Evolutionary conservation across 805 yeast species (phyloP).

Genomic region (Ogataea methanolica): DNA sequence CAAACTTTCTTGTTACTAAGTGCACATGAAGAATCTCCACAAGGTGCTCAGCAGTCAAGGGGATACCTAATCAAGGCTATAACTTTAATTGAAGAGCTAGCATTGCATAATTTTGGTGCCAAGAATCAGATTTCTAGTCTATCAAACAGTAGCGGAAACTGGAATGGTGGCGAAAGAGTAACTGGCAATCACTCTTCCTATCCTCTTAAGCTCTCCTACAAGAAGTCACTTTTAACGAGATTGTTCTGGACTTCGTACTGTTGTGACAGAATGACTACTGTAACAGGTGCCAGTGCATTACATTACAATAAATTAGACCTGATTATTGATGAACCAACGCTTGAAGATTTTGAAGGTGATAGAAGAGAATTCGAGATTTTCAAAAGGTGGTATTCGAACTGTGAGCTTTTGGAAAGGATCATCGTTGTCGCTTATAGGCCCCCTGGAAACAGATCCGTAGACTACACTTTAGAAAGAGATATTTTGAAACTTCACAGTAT

Average conservation of each 20-base stretch:
- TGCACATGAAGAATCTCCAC: constrained; percentile 28
- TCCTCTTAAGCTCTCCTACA: constrained; percentile 17
- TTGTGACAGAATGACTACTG: constrained; percentile 25
- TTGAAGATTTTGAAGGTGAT: constrained; percentile 24
- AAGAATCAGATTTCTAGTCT: constrained; percentile 13
- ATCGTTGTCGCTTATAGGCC: constrained; percentile 24
- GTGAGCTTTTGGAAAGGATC: constrained; percentile 25
- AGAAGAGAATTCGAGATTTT: constrained; percentile 22
- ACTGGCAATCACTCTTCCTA: not conserved
- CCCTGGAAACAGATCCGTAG: constrained; percentile 23
- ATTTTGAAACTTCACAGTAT: constrained; percentile 10
- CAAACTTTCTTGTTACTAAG: constrained; percentile 25
- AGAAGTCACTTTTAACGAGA: constrained; percentile 20
- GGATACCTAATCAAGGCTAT: constrained; percentile 24
- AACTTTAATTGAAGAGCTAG: constrained; percentile 24
- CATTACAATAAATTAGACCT: constrained; percentile 23
- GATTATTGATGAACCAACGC: constrained; percentile 20
- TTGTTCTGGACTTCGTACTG: constrained; percentile 29
- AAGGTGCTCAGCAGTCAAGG: constrained; percentile 25
- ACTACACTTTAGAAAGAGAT: constrained; percentile 20
- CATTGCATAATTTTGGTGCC: constrained; percentile 25
- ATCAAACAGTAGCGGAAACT: not conserved
- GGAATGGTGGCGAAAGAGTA: not conserved
- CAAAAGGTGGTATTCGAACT: constrained; percentile 18
- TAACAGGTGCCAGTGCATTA: constrained; percentile 27